Base-by-base conservation (phyloP, 1,284 basidiomycete genomes). In the Pseudozyma sp. region DNA sequence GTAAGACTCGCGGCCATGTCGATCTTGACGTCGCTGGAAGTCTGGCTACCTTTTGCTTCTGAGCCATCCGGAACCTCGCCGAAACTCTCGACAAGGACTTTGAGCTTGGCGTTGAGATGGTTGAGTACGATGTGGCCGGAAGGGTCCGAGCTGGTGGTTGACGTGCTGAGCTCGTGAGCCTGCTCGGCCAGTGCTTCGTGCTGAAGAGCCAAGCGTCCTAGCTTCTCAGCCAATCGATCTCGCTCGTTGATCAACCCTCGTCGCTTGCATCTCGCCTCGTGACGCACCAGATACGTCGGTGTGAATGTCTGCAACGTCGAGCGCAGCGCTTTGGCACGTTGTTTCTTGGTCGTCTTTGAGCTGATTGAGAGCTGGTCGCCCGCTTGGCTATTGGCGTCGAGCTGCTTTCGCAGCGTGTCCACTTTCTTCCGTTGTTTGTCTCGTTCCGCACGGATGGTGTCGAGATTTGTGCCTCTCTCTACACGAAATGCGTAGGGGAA, bases 231-330 rank as follows among this genome's bases (percentile, higher is more conserved):
- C 39, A 80, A 17, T 5, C 48, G 64, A 45, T 79, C 61, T 1
- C 78, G 60, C 52, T 75, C 69, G 31, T 68, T 62, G 19, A 70
- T 39, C 14, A 78, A 49, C 1, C 68, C 72, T 5, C 64, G 42
- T 16, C 75, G 72, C 55, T 80, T 80, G 48, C 63, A 62, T n/a
- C 56, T 62, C 1, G 78, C 79, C 53, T 80, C 79, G 45, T 80
- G 79, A 11, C 68, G 51, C 1, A 64, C 68, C 7, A 80, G 60
- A 40, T 75, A 68, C 8, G 64, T 62, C 16, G 75, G 75, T 2
- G 70, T 66, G 16, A 77, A 29, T 1, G 54, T 65, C 34, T 68
- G 44, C 51, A 74, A 47, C 0, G 67, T 56, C 4, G 71, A 66
- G 37, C 71, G 71, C 39, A 74, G 33, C 8, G 62, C 50, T 30